Conservation (phyloP, 495 filamentous ascomycete genomes). For the Tuber umbilicatum region DNA sequence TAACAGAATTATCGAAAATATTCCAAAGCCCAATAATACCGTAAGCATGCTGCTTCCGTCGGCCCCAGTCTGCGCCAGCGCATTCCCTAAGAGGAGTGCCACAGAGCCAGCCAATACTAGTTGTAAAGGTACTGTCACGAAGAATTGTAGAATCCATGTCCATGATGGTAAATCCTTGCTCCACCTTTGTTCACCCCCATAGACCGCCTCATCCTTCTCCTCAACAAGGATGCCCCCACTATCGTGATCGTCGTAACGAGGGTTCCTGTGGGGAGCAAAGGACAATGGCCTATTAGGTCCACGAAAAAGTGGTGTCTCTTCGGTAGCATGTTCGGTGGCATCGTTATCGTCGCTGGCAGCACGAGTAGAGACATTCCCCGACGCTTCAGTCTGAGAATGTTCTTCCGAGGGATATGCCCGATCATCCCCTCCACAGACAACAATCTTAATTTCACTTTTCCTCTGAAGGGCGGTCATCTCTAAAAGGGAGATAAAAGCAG, state of each 20-base stretch:
- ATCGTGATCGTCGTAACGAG: slow-evolving; percentile 39
- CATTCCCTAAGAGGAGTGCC: slow-evolving; percentile 63
- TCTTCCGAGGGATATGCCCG: slow-evolving; percentile 16
- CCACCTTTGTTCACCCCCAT: slow-evolving; percentile 79
- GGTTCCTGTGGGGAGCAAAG: slow-evolving; percentile 62
- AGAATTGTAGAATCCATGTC: slow-evolving; percentile 80
- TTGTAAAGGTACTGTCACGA: slow-evolving; percentile 68
- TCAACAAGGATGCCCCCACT: slow-evolving; percentile 41
- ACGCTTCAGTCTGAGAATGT: slow-evolving; percentile 17
- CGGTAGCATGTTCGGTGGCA: slow-evolving; percentile 57
- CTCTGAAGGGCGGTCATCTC: slow-evolving; percentile 73
- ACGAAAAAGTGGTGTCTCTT: slow-evolving; percentile 73
- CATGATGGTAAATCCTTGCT: slow-evolving; percentile 68
- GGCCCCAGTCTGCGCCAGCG: slow-evolving; percentile 69
- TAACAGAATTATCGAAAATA: slow-evolving; percentile 65
- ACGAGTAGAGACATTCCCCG: slow-evolving; percentile 6
- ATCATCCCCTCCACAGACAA: background rate
- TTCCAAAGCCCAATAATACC: slow-evolving; percentile 63
- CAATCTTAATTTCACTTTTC: slow-evolving; percentile 7
- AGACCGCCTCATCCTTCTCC: slow-evolving; percentile 50
- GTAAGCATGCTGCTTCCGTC: slow-evolving; percentile 61
- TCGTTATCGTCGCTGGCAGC: slow-evolving; percentile 47
- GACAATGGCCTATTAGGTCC: slow-evolving; percentile 54
- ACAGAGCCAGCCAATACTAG: slow-evolving; percentile 69
- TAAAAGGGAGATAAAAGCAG: slow-evolving; percentile 63